Evolutionary conservation across 345 rosid species (phyloP).

Genomic region (Populus nigra): DNA sequence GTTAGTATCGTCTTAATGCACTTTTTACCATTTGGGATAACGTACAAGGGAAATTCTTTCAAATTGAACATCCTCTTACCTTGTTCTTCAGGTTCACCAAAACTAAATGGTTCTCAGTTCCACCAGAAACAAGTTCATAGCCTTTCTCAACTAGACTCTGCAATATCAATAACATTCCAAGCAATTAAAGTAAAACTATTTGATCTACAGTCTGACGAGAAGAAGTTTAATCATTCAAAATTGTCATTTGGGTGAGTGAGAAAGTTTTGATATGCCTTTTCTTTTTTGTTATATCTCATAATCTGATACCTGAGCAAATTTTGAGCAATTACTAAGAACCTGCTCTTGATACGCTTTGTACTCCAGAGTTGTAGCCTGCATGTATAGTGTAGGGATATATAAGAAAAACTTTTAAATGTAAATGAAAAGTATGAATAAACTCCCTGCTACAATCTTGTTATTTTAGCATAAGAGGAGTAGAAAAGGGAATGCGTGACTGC

Average conservation of each 20-base stretch:
- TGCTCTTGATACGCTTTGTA: constrained; percentile 98
- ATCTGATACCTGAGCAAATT: constrained; percentile 73
- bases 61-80: constrained; percentile 41
- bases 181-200: constrained; percentile 5
- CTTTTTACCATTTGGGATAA: background rate
- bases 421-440: background rate
- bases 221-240: background rate
- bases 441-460: background rate
- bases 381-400: background rate
- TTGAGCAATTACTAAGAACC: constrained; percentile 78
- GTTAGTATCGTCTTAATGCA: constrained; percentile 4
- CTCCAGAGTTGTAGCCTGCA: constrained; percentile 87
- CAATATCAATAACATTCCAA: constrained; percentile 12
- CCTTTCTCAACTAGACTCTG: constrained; percentile 67
- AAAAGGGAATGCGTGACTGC: background rate
- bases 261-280: background rate
- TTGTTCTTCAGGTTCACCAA: constrained; percentile 90
- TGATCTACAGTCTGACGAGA: background rate
- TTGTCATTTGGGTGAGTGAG: background rate
- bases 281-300: constrained; percentile 3
- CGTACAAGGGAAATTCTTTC: background rate
- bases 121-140: constrained; percentile 94
- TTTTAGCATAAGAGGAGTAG: background rate
- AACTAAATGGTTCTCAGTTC: constrained; percentile 96
- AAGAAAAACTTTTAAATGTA: background rate